Base-by-base conservation (phyloP, 1,284 basidiomycete species). In the Heterobasidion parviporum region DNA sequence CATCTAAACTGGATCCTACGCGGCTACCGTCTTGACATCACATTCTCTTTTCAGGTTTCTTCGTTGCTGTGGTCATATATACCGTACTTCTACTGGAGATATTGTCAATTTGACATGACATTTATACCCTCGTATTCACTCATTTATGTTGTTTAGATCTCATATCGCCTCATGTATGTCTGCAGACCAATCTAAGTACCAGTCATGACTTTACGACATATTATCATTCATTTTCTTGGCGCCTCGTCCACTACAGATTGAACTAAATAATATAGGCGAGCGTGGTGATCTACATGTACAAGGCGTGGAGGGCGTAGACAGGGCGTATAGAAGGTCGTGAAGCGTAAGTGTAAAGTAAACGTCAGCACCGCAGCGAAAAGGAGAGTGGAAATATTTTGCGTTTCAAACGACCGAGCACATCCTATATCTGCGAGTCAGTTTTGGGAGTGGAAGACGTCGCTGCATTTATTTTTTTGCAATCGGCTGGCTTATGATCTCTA, bases 1-100 rank as follows among this genome's bases (percentile, higher is more conserved):
- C 82, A 64, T 76, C 78, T 59, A 91, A 89, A 69, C 72, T 92
- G 62, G 89, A 92, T 70, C 89, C 89, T 53, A 90, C 87, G 61
- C 79, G 86, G 63, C 70, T 68, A 44, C 63, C 58, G 8, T 62
- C 66, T 32, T 68, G 62, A 62, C 61, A 43, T 51, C 20, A 34
- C 54, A 9, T 53, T 44, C 49, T 45, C 52, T 54, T 36, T 48
- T 51, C 33, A 32, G 53, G 45, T 44, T 54, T 43, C 34, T 41
- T 45, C 52, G 41, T 56, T 46, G 52, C 47, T 59, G 47, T 53
- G n/a, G 52, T 51, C 53, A 18, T 54, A 50, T 59, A 56, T 60
- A 60, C 49, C 54, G 48, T 61, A 58, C 55, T 59, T 56, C 52
- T 54, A 20, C 52, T 45, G 52, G 52, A 57, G 55, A 58, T 59